Evolutionary conservation across 495 filamentous ascomycete species (phyloP).

Genomic region (Aspergillus diversus): DNA sequence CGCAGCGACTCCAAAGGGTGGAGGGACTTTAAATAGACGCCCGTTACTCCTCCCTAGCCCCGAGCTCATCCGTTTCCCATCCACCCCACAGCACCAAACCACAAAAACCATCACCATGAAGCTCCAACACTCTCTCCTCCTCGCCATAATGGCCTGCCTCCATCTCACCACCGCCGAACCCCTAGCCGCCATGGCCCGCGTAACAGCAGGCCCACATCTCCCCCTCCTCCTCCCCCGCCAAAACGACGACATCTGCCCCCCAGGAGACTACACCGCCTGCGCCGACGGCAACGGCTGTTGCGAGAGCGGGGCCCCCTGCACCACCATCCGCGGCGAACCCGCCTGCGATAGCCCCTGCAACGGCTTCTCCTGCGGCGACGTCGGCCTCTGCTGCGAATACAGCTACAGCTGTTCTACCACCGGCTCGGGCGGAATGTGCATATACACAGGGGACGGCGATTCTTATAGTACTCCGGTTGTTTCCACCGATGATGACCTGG

Average conservation of each 20-base stretch:
- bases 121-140: not conserved
- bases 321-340: slow-evolving; percentile 10
- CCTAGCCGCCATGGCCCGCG: not conserved
- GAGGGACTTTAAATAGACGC: no score
- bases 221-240: not conserved
- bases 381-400: slow-evolving; percentile 12
- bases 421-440: not conserved
- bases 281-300: slow-evolving; percentile 14
- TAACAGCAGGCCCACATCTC: not conserved
- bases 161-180: not conserved
- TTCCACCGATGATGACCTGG: not conserved
- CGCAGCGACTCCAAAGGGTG: no score
- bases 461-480: not conserved
- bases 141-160: not conserved
- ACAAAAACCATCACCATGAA: no score
- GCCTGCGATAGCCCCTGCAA: slow-evolving; percentile 12
- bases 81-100: no score
- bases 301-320: slow-evolving; percentile 15
- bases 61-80: no score
- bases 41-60: no score
- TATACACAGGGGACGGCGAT: not conserved
- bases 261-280: slow-evolving; percentile 7
- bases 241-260: slow-evolving; percentile 4
- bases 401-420: not conserved
- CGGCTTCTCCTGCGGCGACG: slow-evolving; percentile 7